phyloP scores from a whole-genome alignment of 768 basidiomycete genomes.

The Phaeotremella skinneri region DNA sequence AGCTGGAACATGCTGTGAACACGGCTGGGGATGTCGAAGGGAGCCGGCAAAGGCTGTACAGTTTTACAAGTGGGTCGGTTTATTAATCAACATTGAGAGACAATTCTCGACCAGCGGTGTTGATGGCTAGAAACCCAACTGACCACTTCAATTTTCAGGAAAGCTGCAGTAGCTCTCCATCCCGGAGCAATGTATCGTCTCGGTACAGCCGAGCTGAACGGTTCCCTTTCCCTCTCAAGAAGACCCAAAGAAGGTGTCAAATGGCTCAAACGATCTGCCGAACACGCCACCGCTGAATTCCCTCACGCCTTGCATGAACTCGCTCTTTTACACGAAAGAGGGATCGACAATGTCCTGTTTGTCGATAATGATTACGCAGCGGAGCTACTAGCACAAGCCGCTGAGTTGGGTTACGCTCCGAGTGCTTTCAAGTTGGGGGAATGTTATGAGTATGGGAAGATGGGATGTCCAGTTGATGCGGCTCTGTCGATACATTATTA shows the following conservation, averaged over 20 bases:
- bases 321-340: slow-evolving; percentile 89
- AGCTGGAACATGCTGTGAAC: slow-evolving; percentile 96
- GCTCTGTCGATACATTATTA: slow-evolving; percentile 99
- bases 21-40: slow-evolving; percentile 94
- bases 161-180: slow-evolving; percentile 84
- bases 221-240: slow-evolving; percentile 80
- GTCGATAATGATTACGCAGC: slow-evolving; percentile 93
- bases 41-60: slow-evolving; percentile 87
- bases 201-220: slow-evolving; percentile 92
- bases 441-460: slow-evolving; percentile 98
- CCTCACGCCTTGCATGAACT: slow-evolving; percentile 95
- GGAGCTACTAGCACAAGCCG: slow-evolving; percentile 89
- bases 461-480: slow-evolving; percentile 96
- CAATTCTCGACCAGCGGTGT: too few species aligned
- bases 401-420: slow-evolving; percentile 93
- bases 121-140: neutral
- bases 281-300: slow-evolving; percentile 82
- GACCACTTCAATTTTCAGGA: slow-evolving; percentile 53
- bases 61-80: slow-evolving; percentile 64
- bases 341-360: slow-evolving; percentile 96
- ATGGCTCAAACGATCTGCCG: slow-evolving; percentile 96
- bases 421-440: slow-evolving; percentile 94
- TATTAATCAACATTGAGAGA: neutral
- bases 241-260: slow-evolving; percentile 95
- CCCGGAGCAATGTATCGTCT: slow-evolving; percentile 96